These are phyloP conservation scores for Ganoderma resinaceum DNA, from an alignment of 1,284 basidiomycete species.

Conservation along the genomic window DNA sequence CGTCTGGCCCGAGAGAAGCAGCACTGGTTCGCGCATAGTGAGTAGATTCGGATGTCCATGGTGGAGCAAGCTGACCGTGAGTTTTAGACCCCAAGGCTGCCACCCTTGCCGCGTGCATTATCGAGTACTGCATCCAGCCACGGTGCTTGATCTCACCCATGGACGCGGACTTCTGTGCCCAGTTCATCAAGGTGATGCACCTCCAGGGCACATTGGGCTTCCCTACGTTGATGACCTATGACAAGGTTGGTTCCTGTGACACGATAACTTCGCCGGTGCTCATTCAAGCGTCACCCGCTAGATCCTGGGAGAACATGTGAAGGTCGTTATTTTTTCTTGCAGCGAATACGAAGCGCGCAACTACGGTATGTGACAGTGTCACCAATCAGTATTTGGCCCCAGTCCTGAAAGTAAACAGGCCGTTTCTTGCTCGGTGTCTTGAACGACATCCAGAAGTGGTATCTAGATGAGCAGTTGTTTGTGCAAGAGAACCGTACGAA, in stretches of 20 bases:
- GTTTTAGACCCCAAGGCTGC: constrained; percentile 53
- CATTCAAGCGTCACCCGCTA: constrained; percentile 40
- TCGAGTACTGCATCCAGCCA: constrained; percentile 94
- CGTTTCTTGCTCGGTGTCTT: constrained; percentile 86
- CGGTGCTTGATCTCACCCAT: constrained; percentile 92
- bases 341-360: constrained; percentile 97
- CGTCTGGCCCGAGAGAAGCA: constrained; percentile 83
- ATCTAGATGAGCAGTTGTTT: constrained; percentile 70
- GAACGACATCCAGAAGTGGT: constrained; percentile 81
- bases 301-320: constrained; percentile 86
- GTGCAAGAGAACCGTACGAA: constrained; percentile 73
- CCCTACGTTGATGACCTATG: constrained; percentile 86
- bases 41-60: constrained; percentile 31
- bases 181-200: constrained; percentile 90
- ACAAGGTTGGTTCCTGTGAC: constrained; percentile 62
- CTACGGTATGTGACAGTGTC: constrained; percentile 64
- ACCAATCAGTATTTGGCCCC: neutral
- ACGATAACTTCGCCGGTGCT: neutral
- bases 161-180: constrained; percentile 95
- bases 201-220: constrained; percentile 88
- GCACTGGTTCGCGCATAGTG: constrained; percentile 88
- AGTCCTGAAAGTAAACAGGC: constrained; percentile 50
- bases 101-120: constrained; percentile 65
- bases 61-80: neutral
- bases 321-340: constrained; percentile 88